Conservation (phyloP, 1,284 basidiomycete species). For the Golubevia pallescens region DNA sequence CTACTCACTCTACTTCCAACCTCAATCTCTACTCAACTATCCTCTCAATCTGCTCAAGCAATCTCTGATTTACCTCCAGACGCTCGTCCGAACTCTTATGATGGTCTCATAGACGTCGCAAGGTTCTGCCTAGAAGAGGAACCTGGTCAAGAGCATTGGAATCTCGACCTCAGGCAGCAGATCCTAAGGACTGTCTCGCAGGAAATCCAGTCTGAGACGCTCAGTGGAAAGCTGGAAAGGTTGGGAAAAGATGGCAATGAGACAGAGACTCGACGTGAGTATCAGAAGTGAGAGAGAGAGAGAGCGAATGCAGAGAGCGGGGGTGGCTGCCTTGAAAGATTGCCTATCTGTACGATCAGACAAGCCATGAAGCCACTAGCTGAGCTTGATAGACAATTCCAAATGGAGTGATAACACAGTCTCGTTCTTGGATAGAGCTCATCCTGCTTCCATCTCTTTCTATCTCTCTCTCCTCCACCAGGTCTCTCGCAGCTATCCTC, state of each 20-base stretch:
- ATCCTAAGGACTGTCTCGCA: not conserved
- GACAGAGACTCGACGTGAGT: no score
- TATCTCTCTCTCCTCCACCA: no score
- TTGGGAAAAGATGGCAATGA: no score
- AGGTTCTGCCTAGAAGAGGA: constrained; percentile 61
- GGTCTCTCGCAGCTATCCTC: not conserved
- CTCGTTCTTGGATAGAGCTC: no score
- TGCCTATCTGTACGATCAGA: no score
- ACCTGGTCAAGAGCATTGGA: constrained; percentile 33
- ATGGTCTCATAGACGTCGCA: constrained; percentile 57
- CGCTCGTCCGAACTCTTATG: constrained; percentile 49
- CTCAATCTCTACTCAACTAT: constrained; percentile 23
- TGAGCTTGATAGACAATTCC: no score
- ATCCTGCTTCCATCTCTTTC: no score
- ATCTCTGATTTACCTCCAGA: constrained; percentile 49
- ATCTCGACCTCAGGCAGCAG: not conserved
- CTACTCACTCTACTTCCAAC: constrained; percentile 31
- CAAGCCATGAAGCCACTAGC: no score
- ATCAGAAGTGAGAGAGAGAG: no score
- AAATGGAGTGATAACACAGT: no score
- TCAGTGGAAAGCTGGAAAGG: not conserved
- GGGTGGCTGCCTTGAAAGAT: no score
- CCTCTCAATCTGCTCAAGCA: constrained; percentile 34
- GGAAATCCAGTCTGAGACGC: not conserved
- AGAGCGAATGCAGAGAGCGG: no score